Conservation (phyloP, 176 grass and related monocot genomes). For the Hordeum vulgare region MorexV3_pseudomolecules_assembly NC_058523.1:475511163-475511662, state of each 20-base stretch:
- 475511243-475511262: neutral
- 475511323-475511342: no score
- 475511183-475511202: neutral
- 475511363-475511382: no score
- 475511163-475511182: no score
- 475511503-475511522: neutral
- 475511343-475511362: no score
- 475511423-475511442: no score
- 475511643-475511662: slow-evolving; percentile 2
- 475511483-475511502: neutral
- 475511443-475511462: no score
- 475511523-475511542: neutral
- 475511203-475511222: neutral
- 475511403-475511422: no score
- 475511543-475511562: neutral
- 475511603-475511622: neutral
- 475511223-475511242: neutral
- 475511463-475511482: neutral
- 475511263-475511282: neutral
- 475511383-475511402: no score
- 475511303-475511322: neutral
- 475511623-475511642: neutral
- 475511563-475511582: neutral
- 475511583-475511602: neutral
- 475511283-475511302: neutral